Evolutionary conservation across 2,329 filamentous ascomycete species (phyloP), one percentile per base, ranked within the genome.

Genomic region (Cryphonectria naterciae): DNA sequence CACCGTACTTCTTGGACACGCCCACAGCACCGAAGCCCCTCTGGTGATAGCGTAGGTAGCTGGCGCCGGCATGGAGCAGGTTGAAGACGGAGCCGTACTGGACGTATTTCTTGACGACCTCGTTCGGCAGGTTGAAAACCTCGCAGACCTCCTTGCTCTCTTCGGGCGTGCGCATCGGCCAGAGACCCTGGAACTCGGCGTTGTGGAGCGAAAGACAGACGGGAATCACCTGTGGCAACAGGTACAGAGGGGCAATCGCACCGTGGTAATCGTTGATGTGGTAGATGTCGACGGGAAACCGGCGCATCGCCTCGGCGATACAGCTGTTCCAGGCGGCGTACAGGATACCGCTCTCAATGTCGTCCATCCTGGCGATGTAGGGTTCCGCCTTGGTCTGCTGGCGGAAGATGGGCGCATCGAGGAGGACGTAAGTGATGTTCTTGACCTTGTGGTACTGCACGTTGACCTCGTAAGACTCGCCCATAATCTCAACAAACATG

Each of bases 301-400:
- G 86, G 69, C 85, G 85, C 74, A 91, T 86, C 1, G 88, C 81
- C 74, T 89, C 85, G 10, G 89, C 88, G 75, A 92, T 91, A 77
- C 90, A 92, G 77, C 89, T 88, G 73, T 91, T 91, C 89, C 89
- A 92, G 2, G 89, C 88, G 1, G 88, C 90, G 78, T 91, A 91
- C 79, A 91, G 91, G 64, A 92, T 87, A 25, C 89, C 89, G 73
- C 85, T 88, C 73, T 89, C 87, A 70, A 91, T 81, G 76, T 92
- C 89, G 76, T 92, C 89, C 89, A 92, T 92, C 39, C 89, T 85
- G 54, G 88, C 82, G 22, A 89, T 89, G 74, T 91, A 91, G 0
- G 89, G 89, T 74, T 91, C 88, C 37, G 85, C 81, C 74, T 86
- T 86, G 3, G 86, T 85, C 75, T 91, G 89, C 71, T 87, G 84